Conservation (phyloP, 2,329 filamentous ascomycete genomes). For the Ceratocystis destructans region DNA sequence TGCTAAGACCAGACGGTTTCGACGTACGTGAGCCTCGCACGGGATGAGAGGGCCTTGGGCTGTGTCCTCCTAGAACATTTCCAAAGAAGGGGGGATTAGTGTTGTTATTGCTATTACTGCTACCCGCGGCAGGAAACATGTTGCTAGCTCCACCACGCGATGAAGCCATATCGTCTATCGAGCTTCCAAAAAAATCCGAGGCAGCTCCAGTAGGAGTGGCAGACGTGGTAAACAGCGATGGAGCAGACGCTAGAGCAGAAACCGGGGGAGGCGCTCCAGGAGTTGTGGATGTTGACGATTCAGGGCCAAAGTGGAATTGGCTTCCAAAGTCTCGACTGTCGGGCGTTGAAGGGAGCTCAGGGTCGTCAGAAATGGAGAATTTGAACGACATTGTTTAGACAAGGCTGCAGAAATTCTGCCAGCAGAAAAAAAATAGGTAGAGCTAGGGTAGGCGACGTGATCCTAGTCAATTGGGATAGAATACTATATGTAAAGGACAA, state of each 20-base stretch:
- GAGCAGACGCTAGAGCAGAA: background rate
- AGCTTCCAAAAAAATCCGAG: slow-evolving; percentile 42
- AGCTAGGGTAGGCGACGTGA: slow-evolving; percentile 2
- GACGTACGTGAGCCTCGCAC: slow-evolving; percentile 20
- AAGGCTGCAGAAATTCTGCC: slow-evolving; percentile 13
- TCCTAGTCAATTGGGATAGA: background rate
- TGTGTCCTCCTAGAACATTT: background rate
- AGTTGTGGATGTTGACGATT: slow-evolving; percentile 35
- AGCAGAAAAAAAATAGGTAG: background rate
- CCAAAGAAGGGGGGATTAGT: background rate
- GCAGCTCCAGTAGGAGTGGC: slow-evolving; percentile 45
- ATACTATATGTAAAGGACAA: background rate
- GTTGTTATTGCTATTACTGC: background rate
- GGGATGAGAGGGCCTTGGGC: background rate
- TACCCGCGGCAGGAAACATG: slow-evolving; percentile 11
- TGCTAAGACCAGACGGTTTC: slow-evolving; percentile 40
- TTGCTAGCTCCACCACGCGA: background rate
- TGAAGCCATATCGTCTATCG: slow-evolving; percentile 31
- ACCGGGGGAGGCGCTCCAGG: slow-evolving; percentile 31
- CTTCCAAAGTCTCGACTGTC: slow-evolving; percentile 28
- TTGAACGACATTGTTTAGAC: slow-evolving; percentile 28
- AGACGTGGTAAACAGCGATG: slow-evolving; percentile 27
- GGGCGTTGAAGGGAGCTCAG: slow-evolving; percentile 36
- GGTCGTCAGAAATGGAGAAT: slow-evolving; percentile 33
- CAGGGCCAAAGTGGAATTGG: slow-evolving; percentile 31